Conservation (phyloP, 2,329 filamentous ascomycete genomes). For the Phyllosticta capitalensis region DNA sequence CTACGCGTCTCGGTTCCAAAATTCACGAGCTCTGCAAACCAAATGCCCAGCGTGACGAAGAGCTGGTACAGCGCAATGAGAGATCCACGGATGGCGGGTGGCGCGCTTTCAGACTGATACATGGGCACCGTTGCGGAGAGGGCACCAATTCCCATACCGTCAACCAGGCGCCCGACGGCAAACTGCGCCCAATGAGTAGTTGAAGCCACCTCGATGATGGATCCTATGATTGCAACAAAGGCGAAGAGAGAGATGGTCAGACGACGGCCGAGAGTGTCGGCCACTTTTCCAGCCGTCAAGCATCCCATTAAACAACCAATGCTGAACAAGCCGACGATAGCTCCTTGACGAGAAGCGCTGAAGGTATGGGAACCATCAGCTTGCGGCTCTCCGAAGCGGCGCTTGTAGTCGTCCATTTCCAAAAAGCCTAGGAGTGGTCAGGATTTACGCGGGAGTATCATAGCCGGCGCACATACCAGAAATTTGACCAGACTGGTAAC, state of each 20-base stretch:
- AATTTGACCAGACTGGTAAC: constrained; percentile 23
- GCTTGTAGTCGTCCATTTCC: constrained; percentile 27
- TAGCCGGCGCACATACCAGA: constrained; percentile 10
- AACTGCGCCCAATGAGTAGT: constrained; percentile 51
- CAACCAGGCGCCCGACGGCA: constrained; percentile 54
- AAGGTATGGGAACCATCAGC: constrained; percentile 17
- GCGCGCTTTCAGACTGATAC: constrained; percentile 59
- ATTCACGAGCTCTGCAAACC: constrained; percentile 43
- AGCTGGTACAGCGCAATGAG: constrained; percentile 54
- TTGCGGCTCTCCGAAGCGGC: constrained; percentile 18
- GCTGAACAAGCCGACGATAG: constrained; percentile 26
- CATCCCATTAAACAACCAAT: constrained; percentile 68
- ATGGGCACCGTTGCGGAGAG: constrained; percentile 49
- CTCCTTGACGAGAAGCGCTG: constrained; percentile 23
- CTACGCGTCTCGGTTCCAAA: constrained; percentile 43
- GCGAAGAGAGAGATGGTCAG: constrained; percentile 53
- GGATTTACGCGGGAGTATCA: neutral
- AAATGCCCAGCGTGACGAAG: constrained; percentile 60
- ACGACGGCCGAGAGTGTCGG: constrained; percentile 52
- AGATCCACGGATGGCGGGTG: constrained; percentile 53
- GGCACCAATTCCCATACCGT: constrained; percentile 55
- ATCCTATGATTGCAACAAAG: constrained; percentile 55
- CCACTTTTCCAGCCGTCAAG: constrained; percentile 47
- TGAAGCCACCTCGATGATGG: constrained; percentile 56
- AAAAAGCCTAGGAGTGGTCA: constrained; percentile 19